Percentiles rank a stretch among this genome's conserved stretches.
These are phyloP conservation scores for Amanita jacksonii DNA, from an alignment of 768 basidiomycete genomes.

Conservation along the genomic window DNA sequence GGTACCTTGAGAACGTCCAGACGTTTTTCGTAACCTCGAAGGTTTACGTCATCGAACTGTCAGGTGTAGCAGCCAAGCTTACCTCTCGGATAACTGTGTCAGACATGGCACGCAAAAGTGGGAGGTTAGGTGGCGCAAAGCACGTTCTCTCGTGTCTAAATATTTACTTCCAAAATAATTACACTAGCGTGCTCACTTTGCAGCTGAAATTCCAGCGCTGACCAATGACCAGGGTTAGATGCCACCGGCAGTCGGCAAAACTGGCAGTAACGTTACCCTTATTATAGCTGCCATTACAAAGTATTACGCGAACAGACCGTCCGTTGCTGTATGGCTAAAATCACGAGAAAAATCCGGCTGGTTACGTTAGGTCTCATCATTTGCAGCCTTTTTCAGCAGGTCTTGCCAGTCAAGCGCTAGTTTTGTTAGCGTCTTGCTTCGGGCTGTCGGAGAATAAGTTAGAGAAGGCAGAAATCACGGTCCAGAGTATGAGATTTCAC, in stretches of 20 bases:
- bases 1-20: conserved; percentile 57
- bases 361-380: conserved; percentile 29
- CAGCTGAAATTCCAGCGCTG: no score
- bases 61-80: not conserved
- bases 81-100: conserved; percentile 34
- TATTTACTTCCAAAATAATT: no score
- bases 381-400: conserved; percentile 51
- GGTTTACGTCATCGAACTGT: no score
- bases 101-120: conserved; percentile 16
- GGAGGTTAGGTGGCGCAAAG: no score
- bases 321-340: no score
- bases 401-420: conserved; percentile 82
- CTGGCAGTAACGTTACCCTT: no score
- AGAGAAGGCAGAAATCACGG: not conserved
- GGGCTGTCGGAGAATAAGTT: conserved; percentile 31
- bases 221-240: no score
- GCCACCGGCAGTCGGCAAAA: no score
- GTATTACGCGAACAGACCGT: no score
- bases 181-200: no score
- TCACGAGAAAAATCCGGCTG: not conserved
- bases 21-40: conserved; percentile 41
- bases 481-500: conserved; percentile 34
- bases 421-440: conserved; percentile 65
- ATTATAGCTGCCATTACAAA: no score
- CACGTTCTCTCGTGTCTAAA: no score